These are phyloP conservation scores for Mycena indigotica DNA, from an alignment of 768 basidiomycete species.

Conservation along the genomic window DNA sequence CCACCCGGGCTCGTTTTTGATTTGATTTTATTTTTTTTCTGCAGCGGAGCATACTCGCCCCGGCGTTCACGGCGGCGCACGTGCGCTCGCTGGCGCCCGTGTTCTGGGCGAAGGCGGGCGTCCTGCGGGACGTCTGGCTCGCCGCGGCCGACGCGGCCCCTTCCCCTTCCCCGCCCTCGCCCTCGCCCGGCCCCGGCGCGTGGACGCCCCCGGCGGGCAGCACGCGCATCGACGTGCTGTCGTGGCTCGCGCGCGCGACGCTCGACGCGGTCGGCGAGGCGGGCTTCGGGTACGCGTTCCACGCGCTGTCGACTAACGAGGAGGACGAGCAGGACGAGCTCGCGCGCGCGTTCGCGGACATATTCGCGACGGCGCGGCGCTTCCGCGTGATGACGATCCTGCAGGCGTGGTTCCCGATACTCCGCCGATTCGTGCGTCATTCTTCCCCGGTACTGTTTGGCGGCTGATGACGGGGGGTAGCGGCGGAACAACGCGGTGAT, in stretches of 20 bases:
- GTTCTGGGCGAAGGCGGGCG: slow-evolving; percentile 58
- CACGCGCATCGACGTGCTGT: slow-evolving; percentile 51
- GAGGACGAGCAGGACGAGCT: slow-evolving; percentile 43
- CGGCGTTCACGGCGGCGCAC: slow-evolving; percentile 53
- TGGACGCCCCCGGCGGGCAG: slow-evolving; percentile 2
- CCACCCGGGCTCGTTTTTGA: too few relatives aligned
- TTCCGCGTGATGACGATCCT: slow-evolving; percentile 56
- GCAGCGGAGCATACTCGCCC: slow-evolving; percentile 54
- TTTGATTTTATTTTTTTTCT: background rate
- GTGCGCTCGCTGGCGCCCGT: slow-evolving; percentile 56
- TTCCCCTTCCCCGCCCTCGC: too few relatives aligned
- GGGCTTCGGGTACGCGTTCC: slow-evolving; percentile 63
- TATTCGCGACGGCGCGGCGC: slow-evolving; percentile 55
- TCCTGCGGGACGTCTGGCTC: slow-evolving; percentile 54
- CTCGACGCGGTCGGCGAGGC: slow-evolving; percentile 71
- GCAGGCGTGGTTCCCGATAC: slow-evolving; percentile 58
- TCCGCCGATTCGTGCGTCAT: slow-evolving; percentile 53
- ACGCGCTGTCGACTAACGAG: slow-evolving; percentile 44
- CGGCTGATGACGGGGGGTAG: slow-evolving; percentile 30
- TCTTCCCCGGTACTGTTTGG: background rate
- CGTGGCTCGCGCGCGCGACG: slow-evolving; percentile 60
- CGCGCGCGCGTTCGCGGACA: slow-evolving; percentile 54
- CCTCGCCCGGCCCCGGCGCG: too few relatives aligned
- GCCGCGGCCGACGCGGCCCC: slow-evolving; percentile 5
- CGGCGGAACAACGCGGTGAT: slow-evolving; percentile 48